Conservation (phyloP, 176 grass and related monocot species). For the Phoenix dactylifera region DNA sequence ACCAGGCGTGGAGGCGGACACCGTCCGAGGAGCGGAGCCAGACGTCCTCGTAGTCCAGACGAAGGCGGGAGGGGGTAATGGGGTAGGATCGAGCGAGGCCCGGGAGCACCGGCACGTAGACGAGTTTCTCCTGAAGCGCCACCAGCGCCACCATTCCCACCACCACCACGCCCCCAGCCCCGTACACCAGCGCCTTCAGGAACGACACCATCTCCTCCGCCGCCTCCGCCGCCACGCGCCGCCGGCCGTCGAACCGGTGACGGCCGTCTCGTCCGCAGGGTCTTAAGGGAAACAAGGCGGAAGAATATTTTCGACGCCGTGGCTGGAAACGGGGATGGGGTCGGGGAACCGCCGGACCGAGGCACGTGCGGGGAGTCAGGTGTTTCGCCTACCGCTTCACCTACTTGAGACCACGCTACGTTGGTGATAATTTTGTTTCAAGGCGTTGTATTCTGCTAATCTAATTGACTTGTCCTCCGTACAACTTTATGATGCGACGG, state of each 20-base stretch:
- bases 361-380: no score
- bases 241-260: conserved; percentile 21
- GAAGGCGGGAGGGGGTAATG: conserved; percentile 50
- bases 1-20: conserved; percentile 94
- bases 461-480: no score
- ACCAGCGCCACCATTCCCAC: conserved; percentile 66
- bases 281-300: no score
- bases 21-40: conserved; percentile 72
- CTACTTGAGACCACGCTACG: no score
- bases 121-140: conserved; percentile 88
- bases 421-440: no score
- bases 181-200: conserved; percentile 71
- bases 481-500: no score
- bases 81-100: conserved; percentile 67
- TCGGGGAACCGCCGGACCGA: no score
- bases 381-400: no score
- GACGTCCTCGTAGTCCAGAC: conserved; percentile 78
- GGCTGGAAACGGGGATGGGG: no score
- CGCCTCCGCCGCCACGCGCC: conserved; percentile 11
- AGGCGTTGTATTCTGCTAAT: no score
- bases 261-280: background rate
- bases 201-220: conserved; percentile 34
- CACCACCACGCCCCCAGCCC: conserved; percentile 65
- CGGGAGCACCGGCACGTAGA: conserved; percentile 90
- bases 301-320: no score